phyloP scores from a whole-genome alignment of 495 filamentous ascomycete species.

The Penicillium mononematosum region DNA sequence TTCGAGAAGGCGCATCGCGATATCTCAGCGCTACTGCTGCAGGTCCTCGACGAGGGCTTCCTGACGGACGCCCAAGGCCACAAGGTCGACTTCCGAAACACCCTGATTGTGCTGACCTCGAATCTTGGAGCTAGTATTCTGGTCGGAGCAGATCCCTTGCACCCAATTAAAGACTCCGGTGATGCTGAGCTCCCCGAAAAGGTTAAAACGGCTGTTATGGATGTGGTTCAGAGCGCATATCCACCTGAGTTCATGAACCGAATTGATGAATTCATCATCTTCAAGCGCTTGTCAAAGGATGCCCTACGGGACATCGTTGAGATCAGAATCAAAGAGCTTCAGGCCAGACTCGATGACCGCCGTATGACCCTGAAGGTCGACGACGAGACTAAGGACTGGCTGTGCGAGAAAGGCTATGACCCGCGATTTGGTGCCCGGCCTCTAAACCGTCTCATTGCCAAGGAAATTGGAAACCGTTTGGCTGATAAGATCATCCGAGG shows the following conservation, averaged over 20 bases:
- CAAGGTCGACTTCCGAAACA: slow-evolving; percentile 94
- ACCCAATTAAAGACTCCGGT: slow-evolving; percentile 50
- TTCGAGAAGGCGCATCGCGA: slow-evolving; percentile 97
- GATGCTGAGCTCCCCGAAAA: slow-evolving; percentile 65
- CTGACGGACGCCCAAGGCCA: slow-evolving; percentile 94
- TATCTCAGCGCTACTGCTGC: slow-evolving; percentile 88
- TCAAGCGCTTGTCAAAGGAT: slow-evolving; percentile 73
- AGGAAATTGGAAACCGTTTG: slow-evolving; percentile 80
- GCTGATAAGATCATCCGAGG: slow-evolving; percentile 92
- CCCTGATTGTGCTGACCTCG: slow-evolving; percentile 91
- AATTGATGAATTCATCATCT: slow-evolving; percentile 95
- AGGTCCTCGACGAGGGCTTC: slow-evolving; percentile 95
- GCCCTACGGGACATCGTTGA: slow-evolving; percentile 92
- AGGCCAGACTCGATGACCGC: slow-evolving; percentile 78
- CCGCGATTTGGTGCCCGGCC: slow-evolving; percentile 90
- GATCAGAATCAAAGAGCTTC: slow-evolving; percentile 83
- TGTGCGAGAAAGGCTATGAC: slow-evolving; percentile 86
- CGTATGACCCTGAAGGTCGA: slow-evolving; percentile 74
- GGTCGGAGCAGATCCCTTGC: slow-evolving; percentile 43
- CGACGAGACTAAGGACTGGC: slow-evolving; percentile 74
- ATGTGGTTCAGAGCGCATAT: slow-evolving; percentile 76
- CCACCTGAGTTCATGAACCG: slow-evolving; percentile 95
- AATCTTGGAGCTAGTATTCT: slow-evolving; percentile 69
- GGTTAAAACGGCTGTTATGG: slow-evolving; percentile 77
- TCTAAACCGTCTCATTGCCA: slow-evolving; percentile 85